Evolutionary conservation across 2,329 filamentous ascomycete species (phyloP).

Genomic region (Lojkania enalia): DNA sequence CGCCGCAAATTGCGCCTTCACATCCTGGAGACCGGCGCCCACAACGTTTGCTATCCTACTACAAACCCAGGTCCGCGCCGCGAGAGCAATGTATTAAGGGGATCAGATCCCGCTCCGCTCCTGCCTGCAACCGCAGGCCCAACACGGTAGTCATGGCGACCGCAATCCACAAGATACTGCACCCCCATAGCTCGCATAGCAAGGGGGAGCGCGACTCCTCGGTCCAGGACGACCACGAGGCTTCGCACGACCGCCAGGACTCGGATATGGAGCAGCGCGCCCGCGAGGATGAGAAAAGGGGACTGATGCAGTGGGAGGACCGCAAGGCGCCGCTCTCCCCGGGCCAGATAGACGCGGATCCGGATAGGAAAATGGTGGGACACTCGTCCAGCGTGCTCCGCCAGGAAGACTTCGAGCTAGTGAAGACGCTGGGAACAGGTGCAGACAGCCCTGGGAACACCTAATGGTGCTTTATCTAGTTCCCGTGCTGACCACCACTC

Average conservation of each 20-base stretch:
- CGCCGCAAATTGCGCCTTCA: constrained; percentile 22
- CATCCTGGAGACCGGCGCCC: constrained; percentile 16
- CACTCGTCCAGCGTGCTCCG: constrained; percentile 53
- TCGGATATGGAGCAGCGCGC: constrained; percentile 40
- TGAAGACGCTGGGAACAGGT: constrained; percentile 79
- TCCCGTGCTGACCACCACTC: constrained; percentile 23
- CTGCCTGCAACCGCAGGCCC: constrained; percentile 15
- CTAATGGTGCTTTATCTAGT: no score
- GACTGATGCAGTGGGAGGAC: constrained; percentile 52
- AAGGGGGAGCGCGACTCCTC: constrained; percentile 27
- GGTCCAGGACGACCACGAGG: constrained; percentile 20
- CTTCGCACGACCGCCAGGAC: constrained; percentile 37
- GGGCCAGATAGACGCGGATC: constrained; percentile 48
- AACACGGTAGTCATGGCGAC: constrained; percentile 39
- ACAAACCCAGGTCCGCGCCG: constrained; percentile 10
- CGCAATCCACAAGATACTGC: constrained; percentile 38
- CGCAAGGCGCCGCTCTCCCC: constrained; percentile 49
- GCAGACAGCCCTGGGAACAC: constrained; percentile 24
- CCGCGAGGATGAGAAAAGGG: constrained; percentile 53
- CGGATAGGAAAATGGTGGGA: constrained; percentile 50
- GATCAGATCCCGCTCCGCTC: constrained; percentile 14
- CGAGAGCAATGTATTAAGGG: constrained; percentile 16
- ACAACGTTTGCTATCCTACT: constrained; percentile 12
- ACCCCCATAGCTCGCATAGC: constrained; percentile 39
- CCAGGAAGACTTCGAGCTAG: constrained; percentile 67